phyloP scores from a whole-genome alignment of 192 early-diverging fungal species.

The Coemansia guatemalensis region DNA sequence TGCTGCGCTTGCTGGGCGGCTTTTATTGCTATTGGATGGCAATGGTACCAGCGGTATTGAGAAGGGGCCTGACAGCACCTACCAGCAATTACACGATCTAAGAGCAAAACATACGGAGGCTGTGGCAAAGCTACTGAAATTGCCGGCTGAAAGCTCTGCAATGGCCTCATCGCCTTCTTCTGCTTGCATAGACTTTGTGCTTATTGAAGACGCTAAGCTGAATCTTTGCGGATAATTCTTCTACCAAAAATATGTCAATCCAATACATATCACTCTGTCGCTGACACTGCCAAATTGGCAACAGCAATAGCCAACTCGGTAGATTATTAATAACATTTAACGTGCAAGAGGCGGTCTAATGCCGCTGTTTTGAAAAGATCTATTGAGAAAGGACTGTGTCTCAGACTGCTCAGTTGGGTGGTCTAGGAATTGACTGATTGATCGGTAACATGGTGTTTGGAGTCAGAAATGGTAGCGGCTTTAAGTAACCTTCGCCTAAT shows the following conservation, averaged over 20 bases:
- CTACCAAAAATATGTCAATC: neutral
- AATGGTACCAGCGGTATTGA: neutral
- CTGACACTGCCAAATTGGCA: too few species aligned
- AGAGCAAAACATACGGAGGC: neutral
- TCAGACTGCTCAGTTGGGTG: neutral
- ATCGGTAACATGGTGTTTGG: neutral
- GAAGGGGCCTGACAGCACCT: neutral
- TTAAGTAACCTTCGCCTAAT: constrained; percentile 10
- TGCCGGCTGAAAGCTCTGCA: neutral
- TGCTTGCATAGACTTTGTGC: neutral
- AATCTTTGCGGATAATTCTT: neutral
- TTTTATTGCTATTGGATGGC: constrained; percentile 17
- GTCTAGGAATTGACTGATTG: neutral
- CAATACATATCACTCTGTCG: neutral
- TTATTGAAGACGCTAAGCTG: neutral
- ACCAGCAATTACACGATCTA: neutral
- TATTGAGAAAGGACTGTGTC: neutral
- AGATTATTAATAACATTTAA: neutral
- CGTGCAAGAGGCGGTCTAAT: neutral
- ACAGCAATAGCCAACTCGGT: neutral
- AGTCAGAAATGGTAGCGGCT: neutral
- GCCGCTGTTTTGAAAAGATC: neutral
- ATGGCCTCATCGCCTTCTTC: neutral
- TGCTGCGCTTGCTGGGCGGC: constrained; percentile 15
- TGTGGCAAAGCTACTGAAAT: neutral